A percentile compares a stretch with the other conserved stretches of the same genome.
These are phyloP conservation scores for Leptomonas pyrrhocoris DNA, from an alignment of 208 protist species.

Conservation along the genomic window DNA sequence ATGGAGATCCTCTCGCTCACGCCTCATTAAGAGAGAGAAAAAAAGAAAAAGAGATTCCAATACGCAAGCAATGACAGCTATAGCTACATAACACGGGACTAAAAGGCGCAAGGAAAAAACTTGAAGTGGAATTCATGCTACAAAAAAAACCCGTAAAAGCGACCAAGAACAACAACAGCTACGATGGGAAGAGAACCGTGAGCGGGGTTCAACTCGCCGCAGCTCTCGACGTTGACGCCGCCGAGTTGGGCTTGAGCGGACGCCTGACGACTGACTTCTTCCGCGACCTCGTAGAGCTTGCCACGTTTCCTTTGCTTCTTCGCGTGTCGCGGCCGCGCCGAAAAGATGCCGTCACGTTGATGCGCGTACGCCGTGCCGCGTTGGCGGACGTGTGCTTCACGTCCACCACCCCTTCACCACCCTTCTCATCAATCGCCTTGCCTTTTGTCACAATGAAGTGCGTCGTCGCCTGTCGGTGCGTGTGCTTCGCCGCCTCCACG, in stretches of 20 bases:
- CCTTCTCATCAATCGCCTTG: slow-evolving; percentile 22
- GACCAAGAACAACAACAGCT: no score
- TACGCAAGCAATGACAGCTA: no score
- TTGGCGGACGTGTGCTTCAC: not conserved
- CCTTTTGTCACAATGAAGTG: slow-evolving; percentile 26
- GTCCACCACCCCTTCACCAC: not conserved
- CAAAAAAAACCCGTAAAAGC: no score
- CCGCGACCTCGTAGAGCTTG: not conserved
- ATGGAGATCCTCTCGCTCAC: no score
- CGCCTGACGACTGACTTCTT: not conserved
- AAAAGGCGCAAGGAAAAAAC: no score
- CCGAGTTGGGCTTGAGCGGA: not conserved
- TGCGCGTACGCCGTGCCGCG: not conserved
- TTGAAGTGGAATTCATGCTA: no score
- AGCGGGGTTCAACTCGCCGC: not conserved
- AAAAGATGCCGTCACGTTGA: not conserved
- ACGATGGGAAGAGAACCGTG: no score
- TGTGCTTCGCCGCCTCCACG: slow-evolving; percentile 8
- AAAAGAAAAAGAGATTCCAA: no score
- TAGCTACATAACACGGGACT: no score
- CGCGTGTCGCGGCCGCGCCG: not conserved
- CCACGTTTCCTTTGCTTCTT: not conserved
- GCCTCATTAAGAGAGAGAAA: no score
- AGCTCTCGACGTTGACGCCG: not conserved
- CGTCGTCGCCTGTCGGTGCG: slow-evolving; percentile 15